Conservation (phyloP, 192 early-diverging fungal species). For the Podila epicladia region DNA sequence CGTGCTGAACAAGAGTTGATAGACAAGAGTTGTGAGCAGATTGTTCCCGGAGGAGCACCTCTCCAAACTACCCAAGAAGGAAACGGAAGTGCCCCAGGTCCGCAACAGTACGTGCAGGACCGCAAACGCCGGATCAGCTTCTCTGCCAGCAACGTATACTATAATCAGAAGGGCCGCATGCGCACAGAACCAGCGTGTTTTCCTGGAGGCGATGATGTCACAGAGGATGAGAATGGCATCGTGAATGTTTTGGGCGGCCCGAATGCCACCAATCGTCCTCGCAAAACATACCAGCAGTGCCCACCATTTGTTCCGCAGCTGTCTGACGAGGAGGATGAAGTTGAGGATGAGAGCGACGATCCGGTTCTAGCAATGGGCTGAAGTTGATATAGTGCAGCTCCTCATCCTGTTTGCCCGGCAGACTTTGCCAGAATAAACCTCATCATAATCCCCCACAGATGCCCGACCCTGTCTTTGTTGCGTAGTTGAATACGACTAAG, state of each 20-base stretch:
- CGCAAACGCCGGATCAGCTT: conserved; percentile 34
- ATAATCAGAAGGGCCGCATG: conserved; percentile 15
- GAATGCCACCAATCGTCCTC: neutral
- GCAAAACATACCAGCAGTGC: neutral
- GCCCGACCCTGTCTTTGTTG: too few species aligned
- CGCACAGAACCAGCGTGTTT: neutral
- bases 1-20: too few species aligned
- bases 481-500: too few species aligned
- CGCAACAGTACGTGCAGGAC: neutral
- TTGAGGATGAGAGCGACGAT: too few species aligned
- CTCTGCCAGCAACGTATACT: conserved; percentile 40
- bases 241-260: neutral
- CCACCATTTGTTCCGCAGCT: neutral
- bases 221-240: neutral
- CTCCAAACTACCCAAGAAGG: neutral
- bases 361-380: too few species aligned
- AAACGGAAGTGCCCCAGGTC: neutral
- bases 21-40: too few species aligned
- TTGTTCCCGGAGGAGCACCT: too few species aligned
- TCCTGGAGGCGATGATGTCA: conserved; percentile 1
- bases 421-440: too few species aligned
- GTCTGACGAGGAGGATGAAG: neutral
- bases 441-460: too few species aligned
- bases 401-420: too few species aligned
- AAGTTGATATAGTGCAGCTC: too few species aligned